Percentiles rank a stretch among this genome's conserved stretches.
These are phyloP conservation scores for Neurospora hispaniola DNA, from an alignment of 495 filamentous ascomycete genomes.

Conservation along the genomic window DNA sequence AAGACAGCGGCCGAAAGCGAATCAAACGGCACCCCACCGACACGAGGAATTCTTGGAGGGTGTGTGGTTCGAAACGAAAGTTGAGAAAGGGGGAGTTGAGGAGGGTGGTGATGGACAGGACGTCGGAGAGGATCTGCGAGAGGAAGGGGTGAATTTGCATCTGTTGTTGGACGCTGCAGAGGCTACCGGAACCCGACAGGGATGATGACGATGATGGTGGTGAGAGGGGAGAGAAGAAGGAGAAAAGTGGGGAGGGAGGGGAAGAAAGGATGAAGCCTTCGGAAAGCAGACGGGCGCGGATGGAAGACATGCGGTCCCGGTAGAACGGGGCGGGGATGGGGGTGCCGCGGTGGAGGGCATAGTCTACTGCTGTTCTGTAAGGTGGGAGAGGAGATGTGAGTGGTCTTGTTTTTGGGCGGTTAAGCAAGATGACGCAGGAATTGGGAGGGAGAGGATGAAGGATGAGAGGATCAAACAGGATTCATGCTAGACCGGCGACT, in stretches of 20 bases:
- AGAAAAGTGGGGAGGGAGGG: background rate
- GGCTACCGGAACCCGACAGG: background rate
- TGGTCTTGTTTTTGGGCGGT: background rate
- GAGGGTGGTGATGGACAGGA: background rate
- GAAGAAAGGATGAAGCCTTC: background rate
- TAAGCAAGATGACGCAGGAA: background rate
- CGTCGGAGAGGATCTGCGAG: background rate
- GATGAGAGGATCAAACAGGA: background rate
- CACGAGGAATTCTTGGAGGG: background rate
- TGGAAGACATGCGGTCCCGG: background rate
- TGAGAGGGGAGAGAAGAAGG: background rate
- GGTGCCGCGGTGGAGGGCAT: background rate
- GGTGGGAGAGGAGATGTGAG: background rate
- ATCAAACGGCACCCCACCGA: background rate
- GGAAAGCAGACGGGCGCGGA: background rate
- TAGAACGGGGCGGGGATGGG: background rate
- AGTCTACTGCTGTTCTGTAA: background rate
- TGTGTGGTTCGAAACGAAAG: background rate
- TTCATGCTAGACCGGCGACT: background rate
- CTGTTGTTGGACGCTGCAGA: background rate
- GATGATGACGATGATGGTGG: background rate
- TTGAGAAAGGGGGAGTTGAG: background rate
- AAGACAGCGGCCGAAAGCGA: background rate
- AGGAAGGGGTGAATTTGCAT: background rate
- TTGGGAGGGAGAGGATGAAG: background rate